Evolutionary conservation across 768 basidiomycete species (phyloP).

Genomic region (Auriscalpium microsporum): DNA sequence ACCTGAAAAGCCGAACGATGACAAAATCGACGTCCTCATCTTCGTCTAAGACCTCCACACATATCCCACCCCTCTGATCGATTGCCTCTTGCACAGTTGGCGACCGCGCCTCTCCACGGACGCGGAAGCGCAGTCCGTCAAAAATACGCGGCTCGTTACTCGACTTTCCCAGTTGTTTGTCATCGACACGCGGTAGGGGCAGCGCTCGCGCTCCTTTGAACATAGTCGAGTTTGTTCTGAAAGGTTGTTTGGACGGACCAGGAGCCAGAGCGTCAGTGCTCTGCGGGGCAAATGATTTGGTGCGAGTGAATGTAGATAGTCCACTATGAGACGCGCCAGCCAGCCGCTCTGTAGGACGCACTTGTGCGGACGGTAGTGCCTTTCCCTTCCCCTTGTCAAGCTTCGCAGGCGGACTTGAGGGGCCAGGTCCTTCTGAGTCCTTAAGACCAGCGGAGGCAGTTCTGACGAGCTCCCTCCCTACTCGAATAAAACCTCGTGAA

Average conservation of each 20-base stretch:
- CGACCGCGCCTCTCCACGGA: slow-evolving; percentile 60
- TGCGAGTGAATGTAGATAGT: slow-evolving; percentile 52
- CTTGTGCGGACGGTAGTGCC: background rate
- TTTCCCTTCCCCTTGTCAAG: slow-evolving; percentile 1
- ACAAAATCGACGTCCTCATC: slow-evolving; percentile 54
- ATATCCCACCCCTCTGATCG: slow-evolving; percentile 47
- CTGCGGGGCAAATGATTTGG: slow-evolving; percentile 54
- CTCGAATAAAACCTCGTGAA: slow-evolving; percentile 57
- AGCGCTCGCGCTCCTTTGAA: background rate
- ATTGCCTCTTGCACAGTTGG: slow-evolving; percentile 51
- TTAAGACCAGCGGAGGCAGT: background rate
- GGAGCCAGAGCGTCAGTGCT: slow-evolving; percentile 8
- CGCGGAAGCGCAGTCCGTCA: slow-evolving; percentile 44
- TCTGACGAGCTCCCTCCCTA: slow-evolving; percentile 48
- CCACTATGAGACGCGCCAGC: slow-evolving; percentile 22
- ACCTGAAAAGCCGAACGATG: slow-evolving; percentile 72
- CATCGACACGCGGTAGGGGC: slow-evolving; percentile 16
- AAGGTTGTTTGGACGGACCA: slow-evolving; percentile 32
- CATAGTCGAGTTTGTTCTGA: slow-evolving; percentile 25
- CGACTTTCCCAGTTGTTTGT: background rate
- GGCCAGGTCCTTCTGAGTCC: background rate
- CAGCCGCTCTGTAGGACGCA: background rate
- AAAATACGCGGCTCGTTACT: slow-evolving; percentile 33
- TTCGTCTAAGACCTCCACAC: slow-evolving; percentile 29
- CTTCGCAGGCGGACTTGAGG: slow-evolving; percentile 4